phyloP scores from a whole-genome alignment of 106 monocot genomes.

The Dendrobium huoshanense region DNA sequence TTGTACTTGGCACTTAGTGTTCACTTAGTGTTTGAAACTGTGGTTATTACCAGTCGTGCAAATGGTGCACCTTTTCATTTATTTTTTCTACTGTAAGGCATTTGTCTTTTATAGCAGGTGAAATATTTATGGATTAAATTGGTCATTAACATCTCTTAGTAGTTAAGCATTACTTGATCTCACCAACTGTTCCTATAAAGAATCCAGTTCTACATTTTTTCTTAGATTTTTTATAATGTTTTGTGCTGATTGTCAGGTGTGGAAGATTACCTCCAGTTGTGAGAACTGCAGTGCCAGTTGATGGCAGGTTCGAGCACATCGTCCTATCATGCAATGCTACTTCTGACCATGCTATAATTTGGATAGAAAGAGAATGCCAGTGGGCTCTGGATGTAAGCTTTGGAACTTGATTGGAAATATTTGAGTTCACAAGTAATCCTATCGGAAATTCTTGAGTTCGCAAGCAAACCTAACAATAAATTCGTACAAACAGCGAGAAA shows the following conservation, averaged over 20 bases:
- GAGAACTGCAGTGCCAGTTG: conserved; percentile 89
- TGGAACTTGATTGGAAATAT: background rate
- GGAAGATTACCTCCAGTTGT: conserved; percentile 84
- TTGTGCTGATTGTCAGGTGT: conserved; percentile 27
- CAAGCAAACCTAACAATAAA: no score
- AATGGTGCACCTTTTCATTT: background rate
- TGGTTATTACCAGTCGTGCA: background rate
- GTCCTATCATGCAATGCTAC: conserved; percentile 98
- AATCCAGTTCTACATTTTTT: background rate
- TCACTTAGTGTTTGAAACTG: background rate
- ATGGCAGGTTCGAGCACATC: conserved; percentile 90
- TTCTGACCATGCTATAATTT: conserved; percentile 92
- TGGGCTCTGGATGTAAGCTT: conserved; percentile 74
- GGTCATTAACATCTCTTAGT: background rate
- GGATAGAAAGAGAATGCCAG: conserved; percentile 82
- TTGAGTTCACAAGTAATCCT: no score
- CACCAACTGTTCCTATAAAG: background rate
- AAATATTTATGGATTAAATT: background rate
- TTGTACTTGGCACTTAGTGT: background rate
- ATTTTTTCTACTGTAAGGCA: background rate
- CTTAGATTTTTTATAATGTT: background rate
- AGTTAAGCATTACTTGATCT: background rate
- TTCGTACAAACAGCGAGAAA: no score
- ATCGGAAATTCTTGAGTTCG: no score
- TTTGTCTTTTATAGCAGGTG: background rate